A percentile compares a stretch with the other conserved stretches of the same genome.
Conservation (phyloP, 768 basidiomycete genomes). For the Termitomyces heimii region DNA sequence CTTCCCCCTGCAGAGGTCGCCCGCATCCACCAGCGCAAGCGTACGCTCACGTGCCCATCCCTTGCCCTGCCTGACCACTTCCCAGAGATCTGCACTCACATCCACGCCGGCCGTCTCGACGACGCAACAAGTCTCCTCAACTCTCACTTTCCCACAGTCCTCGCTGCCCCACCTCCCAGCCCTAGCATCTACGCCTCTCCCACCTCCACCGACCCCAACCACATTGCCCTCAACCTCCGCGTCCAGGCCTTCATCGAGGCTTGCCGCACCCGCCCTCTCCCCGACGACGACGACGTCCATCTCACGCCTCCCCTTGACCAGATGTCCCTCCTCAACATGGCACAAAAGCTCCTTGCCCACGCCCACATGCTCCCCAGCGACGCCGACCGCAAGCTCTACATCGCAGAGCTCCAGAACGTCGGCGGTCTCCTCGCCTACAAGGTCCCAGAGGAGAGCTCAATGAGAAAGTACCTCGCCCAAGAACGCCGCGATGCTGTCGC, state of each 20-base stretch:
- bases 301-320: slow-evolving; percentile 17
- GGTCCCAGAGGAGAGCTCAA: slow-evolving; percentile 69
- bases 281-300: slow-evolving; percentile 4
- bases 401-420: slow-evolving; percentile 68
- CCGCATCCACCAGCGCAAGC: slow-evolving; percentile 46
- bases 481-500: slow-evolving; percentile 77
- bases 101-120: slow-evolving; percentile 73
- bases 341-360: slow-evolving; percentile 62
- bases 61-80: not conserved
- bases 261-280: slow-evolving; percentile 66
- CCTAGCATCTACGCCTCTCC: slow-evolving; percentile 42
- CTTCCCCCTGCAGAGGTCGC: slow-evolving; percentile 34
- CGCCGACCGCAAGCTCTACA: slow-evolving; percentile 54
- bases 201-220: slow-evolving; percentile 66
- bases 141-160: slow-evolving; percentile 67
- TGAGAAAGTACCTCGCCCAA: slow-evolving; percentile 71
- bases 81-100: slow-evolving; percentile 61
- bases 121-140: slow-evolving; percentile 65
- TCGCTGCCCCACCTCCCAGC: slow-evolving; percentile 7
- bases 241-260: slow-evolving; percentile 86
- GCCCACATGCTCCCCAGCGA: slow-evolving; percentile 50
- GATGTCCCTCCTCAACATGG: slow-evolving; percentile 44
- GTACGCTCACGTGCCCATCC: slow-evolving; percentile 24
- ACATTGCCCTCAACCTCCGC: slow-evolving; percentile 78
- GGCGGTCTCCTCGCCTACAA: slow-evolving; percentile 79